Evolutionary conservation across 2,329 filamentous ascomycete species (phyloP).

Genomic region (Paecilomyces sp.): DNA sequence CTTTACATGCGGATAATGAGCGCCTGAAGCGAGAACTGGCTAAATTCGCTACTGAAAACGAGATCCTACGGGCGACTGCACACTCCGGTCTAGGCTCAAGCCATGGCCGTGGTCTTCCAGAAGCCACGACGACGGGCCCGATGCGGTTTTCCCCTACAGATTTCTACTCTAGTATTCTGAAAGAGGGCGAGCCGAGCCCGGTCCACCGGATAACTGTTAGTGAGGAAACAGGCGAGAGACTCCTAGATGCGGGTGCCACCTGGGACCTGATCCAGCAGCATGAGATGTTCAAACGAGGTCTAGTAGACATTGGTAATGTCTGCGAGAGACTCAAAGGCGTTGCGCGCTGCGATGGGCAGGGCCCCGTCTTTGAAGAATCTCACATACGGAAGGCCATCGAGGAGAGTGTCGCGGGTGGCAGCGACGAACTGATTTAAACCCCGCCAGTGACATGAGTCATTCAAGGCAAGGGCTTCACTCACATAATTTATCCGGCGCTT

Average conservation of each 20-base stretch:
- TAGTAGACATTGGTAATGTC: slow-evolving; percentile 75
- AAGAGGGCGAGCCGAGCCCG: slow-evolving; percentile 37
- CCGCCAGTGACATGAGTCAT: neutral
- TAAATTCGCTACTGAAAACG: slow-evolving; percentile 80
- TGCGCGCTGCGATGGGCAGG: slow-evolving; percentile 77
- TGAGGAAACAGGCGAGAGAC: slow-evolving; percentile 56
- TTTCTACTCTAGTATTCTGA: slow-evolving; percentile 59
- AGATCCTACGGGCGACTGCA: slow-evolving; percentile 79
- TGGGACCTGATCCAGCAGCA: slow-evolving; percentile 88
- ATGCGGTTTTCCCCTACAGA: slow-evolving; percentile 66
- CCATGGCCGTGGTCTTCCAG: slow-evolving; percentile 4
- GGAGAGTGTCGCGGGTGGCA: slow-evolving; percentile 67
- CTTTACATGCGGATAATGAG: slow-evolving; percentile 75
- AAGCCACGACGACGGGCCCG: slow-evolving; percentile 55
- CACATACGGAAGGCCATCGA: slow-evolving; percentile 68
- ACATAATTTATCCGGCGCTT: neutral
- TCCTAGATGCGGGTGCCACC: slow-evolving; percentile 69
- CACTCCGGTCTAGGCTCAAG: slow-evolving; percentile 14
- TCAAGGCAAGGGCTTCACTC: neutral
- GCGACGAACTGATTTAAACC: slow-evolving; percentile 64
- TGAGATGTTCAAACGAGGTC: slow-evolving; percentile 65
- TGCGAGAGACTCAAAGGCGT: slow-evolving; percentile 68
- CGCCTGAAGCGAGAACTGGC: slow-evolving; percentile 77
- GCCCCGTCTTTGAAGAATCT: slow-evolving; percentile 77
- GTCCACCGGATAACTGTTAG: slow-evolving; percentile 64